Base-by-base conservation (phyloP, 2,329 filamentous ascomycete genomes). In the Aspergillus sp. region DNA sequence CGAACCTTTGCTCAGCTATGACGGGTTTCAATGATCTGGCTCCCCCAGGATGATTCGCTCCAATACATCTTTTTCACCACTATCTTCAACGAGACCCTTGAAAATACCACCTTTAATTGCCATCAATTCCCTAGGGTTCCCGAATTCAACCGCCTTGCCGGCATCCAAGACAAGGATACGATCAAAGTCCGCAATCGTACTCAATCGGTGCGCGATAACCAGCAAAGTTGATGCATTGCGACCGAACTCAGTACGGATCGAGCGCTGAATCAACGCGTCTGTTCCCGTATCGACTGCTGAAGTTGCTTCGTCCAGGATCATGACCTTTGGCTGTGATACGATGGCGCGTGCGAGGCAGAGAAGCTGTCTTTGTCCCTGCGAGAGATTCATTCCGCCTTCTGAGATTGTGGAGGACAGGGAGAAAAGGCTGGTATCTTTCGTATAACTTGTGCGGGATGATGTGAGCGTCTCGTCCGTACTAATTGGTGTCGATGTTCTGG, bases 231-330 rank as follows among this genome's bases (percentile, higher is more conserved):
- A 78, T 50, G 79, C 79, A 29, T 60, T 55, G n/a, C 50, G 49
- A 4, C 55, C 52, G 7, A 88, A 88, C 61, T 87, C 83, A 57
- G 85, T 80, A 26, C 84, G 75, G 55, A 89, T 88, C 43, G 76
- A 81, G 4, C 81, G 76, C 68, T 89, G 85, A 57, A 89, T 89
- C 28, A 87, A 74, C 1, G 76, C 71, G 60, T 90, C 86, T 0
- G 86, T 89, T 36, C 76, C 73, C 82, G 88, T 87, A 63, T 89
- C 86, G 2, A 90, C 85, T 0, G 86, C 85, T 3, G 79, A 83
- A 0, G 86, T 91, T 0, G 86, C 86, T 68, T 90, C 86, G 61
- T 91, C 86, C 1, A 90, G 76, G 1, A 90, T 80, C 78, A 91
- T 85, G 56, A 91, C 81, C 60, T 85, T 84, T 3, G 86, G 85